These are phyloP conservation scores for Schizosaccharomyces pombe DNA, from an alignment of 805 yeast genomes.

Conservation along the genomic window DNA sequence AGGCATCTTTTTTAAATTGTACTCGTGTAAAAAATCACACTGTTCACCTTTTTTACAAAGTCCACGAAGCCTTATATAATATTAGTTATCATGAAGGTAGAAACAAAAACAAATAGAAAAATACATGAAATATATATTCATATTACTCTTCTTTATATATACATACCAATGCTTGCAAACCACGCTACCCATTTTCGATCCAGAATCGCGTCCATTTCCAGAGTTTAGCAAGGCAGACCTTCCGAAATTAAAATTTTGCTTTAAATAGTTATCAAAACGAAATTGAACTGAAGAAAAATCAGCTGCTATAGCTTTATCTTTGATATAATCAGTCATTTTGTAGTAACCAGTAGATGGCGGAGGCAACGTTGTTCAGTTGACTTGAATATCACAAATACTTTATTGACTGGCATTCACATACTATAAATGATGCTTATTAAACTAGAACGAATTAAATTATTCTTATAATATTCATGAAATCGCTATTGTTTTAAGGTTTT, in stretches of 20 bases:
- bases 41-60: constrained; percentile 88
- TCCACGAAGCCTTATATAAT: constrained; percentile 54
- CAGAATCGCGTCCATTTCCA: constrained; percentile 40
- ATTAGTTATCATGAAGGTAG: background rate
- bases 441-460: no score
- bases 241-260: constrained; percentile 59
- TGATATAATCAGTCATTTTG: constrained; percentile 1
- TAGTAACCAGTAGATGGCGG: background rate
- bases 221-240: constrained; percentile 83
- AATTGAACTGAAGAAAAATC: constrained; percentile 13
- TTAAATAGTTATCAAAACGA: constrained; percentile 62
- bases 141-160: background rate
- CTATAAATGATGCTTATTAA: no score
- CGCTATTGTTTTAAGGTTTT: no score
- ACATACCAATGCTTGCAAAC: constrained; percentile 56
- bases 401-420: no score
- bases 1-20: constrained; percentile 83
- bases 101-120: no score
- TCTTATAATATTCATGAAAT: no score
- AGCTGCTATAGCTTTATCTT: background rate
- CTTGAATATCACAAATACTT: no score
- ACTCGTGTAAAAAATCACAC: constrained; percentile 90
- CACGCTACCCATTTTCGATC: constrained; percentile 41
- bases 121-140: background rate
- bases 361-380: no score